phyloP scores from a whole-genome alignment of 495 filamentous ascomycete species.

The Venustampulla echinocandica region DNA sequence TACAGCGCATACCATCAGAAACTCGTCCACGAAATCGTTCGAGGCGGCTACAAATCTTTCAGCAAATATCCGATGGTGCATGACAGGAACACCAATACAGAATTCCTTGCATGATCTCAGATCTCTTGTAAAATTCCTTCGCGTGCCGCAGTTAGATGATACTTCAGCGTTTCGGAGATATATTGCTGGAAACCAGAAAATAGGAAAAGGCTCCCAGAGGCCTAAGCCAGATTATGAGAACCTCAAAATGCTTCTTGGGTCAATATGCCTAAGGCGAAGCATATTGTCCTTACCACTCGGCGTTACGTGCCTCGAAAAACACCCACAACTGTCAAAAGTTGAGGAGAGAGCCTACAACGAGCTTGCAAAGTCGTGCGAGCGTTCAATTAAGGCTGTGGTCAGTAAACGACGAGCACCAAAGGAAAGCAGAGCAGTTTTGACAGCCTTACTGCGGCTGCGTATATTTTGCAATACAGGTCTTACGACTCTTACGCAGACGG shows the following conservation, averaged over 20 bases:
- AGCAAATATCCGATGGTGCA: constrained; percentile 67
- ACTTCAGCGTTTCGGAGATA: constrained; percentile 21
- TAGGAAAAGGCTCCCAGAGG: too few relatives aligned
- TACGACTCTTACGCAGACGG: too few relatives aligned
- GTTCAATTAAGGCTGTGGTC: too few relatives aligned
- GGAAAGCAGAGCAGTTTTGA: too few relatives aligned
- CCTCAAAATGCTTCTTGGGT: constrained; percentile 27
- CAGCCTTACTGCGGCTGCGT: too few relatives aligned
- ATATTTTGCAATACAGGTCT: too few relatives aligned
- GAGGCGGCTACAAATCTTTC: constrained; percentile 54
- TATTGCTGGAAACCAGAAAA: constrained; percentile 12
- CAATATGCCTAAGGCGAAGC: constrained; percentile 30
- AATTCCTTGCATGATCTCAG: constrained; percentile 41
- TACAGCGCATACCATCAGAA: constrained; percentile 61
- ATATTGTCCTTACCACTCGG: constrained; percentile 29
- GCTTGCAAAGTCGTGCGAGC: too few relatives aligned
- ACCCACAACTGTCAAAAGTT: too few relatives aligned
- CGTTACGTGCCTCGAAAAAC: too few relatives aligned
- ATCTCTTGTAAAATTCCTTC: constrained; percentile 36
- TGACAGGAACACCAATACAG: constrained; percentile 71
- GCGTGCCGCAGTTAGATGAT: constrained; percentile 29
- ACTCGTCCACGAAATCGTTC: constrained; percentile 59
- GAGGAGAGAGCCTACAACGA: too few relatives aligned
- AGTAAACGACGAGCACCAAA: too few relatives aligned
- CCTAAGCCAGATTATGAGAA: constrained; percentile 24